phyloP scores from a whole-genome alignment of 2,329 filamentous ascomycete species.

The Arachnopeziza araneosa region DNA sequence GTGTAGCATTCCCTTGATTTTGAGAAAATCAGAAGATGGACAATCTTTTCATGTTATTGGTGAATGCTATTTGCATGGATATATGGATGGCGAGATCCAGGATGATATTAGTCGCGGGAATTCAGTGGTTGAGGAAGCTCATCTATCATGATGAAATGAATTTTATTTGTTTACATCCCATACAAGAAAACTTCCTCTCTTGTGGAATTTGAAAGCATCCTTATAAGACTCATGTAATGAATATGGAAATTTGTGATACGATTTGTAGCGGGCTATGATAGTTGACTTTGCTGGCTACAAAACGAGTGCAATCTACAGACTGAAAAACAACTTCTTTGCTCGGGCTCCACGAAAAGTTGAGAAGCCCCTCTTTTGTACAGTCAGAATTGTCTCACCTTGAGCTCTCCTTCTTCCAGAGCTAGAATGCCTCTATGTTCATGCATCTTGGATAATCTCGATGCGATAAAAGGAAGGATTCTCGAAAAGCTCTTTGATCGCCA shows the following conservation, averaged over 20 bases:
- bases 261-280: no score
- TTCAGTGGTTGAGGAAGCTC: not conserved
- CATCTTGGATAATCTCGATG: not conserved
- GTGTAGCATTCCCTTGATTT: constrained; percentile 16
- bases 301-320: no score
- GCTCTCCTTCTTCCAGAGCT: not conserved
- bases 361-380: no score
- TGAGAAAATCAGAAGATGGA: constrained; percentile 5
- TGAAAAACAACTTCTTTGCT: no score
- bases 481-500: not conserved
- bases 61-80: constrained; percentile 17
- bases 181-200: no score
- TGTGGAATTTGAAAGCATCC: no score
- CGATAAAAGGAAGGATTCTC: not conserved
- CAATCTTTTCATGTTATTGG: constrained; percentile 8
- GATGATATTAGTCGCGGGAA: not conserved
- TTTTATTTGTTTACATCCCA: no score
- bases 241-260: no score
- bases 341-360: no score
- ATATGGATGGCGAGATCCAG: constrained; percentile 12
- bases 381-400: not conserved
- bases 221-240: no score
- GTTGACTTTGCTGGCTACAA: no score
- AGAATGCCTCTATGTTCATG: not conserved
- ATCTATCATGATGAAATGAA: no score